Conservation (phyloP, 257 asterid genomes). For the Jasminum sambac region DNA sequence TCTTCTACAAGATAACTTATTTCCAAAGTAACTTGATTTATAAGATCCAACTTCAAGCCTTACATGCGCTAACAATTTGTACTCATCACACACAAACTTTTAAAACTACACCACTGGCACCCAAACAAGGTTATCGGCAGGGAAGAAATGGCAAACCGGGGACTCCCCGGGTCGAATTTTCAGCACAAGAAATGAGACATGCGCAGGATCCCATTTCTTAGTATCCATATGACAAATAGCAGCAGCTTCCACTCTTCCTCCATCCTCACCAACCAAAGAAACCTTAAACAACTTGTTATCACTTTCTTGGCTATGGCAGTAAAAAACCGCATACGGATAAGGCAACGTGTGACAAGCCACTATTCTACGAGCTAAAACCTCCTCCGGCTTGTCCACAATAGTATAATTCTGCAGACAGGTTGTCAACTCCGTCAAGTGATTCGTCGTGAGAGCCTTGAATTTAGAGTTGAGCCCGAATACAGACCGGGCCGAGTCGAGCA, state of each 20-base stretch:
- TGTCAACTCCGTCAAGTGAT: constrained; percentile 31
- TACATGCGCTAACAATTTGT: background rate
- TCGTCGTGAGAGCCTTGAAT: constrained; percentile 49
- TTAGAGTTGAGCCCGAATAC: constrained; percentile 35
- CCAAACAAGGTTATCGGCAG: constrained; percentile 72
- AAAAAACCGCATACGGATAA: constrained; percentile 81
- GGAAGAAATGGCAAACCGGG: constrained; percentile 84
- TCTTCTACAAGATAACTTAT: background rate
- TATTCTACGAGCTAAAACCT: constrained; percentile 34
- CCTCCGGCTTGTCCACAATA: constrained; percentile 34
- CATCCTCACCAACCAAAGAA: constrained; percentile 57
- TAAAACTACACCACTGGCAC: constrained; percentile 32
- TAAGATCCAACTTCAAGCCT: background rate
- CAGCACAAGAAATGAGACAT: constrained; percentile 62
- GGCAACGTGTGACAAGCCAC: constrained; percentile 75
- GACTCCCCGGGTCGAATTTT: constrained; percentile 55
- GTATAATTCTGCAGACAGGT: constrained; percentile 61
- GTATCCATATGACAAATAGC: constrained; percentile 89
- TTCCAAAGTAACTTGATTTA: background rate
- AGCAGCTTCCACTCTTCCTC: constrained; percentile 59
- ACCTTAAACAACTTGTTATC: constrained; percentile 58
- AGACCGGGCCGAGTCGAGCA: constrained; percentile 51
- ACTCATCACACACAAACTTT: background rate
- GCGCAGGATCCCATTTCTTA: constrained; percentile 64
- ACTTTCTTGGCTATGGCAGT: constrained; percentile 67